Conservation (phyloP, 179 eudicot species). For the Silene vulgaris region DNA sequence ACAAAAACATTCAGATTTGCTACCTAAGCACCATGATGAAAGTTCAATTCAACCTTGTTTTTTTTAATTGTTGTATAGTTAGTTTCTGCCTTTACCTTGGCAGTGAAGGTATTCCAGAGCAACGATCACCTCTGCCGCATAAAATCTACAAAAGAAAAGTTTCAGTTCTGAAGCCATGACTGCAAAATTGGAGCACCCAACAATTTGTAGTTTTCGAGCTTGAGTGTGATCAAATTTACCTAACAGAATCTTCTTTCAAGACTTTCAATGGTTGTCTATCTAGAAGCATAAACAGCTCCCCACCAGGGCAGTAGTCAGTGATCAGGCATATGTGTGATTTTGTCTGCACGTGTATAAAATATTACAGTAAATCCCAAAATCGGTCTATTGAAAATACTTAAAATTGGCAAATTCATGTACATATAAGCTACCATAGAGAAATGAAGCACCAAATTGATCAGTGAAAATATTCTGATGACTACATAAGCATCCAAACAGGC, state of each 20-base stretch:
- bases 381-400: neutral
- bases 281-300: slow-evolving; percentile 84
- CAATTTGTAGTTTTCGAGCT: neutral
- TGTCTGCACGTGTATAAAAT: slow-evolving; percentile 52
- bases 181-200: neutral
- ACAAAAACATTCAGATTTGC: slow-evolving; percentile 1
- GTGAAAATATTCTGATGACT: slow-evolving; percentile 1
- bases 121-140: slow-evolving; percentile 84
- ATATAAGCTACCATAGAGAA: neutral
- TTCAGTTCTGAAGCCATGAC: slow-evolving; percentile 11
- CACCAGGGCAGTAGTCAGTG: slow-evolving; percentile 91
- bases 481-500: neutral
- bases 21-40: neutral
- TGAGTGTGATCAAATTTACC: slow-evolving; percentile 35
- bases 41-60: neutral
- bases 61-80: too few species aligned
- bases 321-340: slow-evolving; percentile 86
- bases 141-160: slow-evolving; percentile 50
- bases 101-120: slow-evolving; percentile 98
- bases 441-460: neutral
- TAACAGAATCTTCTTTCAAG: slow-evolving; percentile 84
- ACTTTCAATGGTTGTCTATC: slow-evolving; percentile 86
- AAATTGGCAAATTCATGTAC: neutral
- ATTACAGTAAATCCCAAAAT: too few species aligned
- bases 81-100: slow-evolving; percentile 56